Base-by-base conservation (phyloP, 208 protist genomes). In the Zelonia costaricensis region DNA sequence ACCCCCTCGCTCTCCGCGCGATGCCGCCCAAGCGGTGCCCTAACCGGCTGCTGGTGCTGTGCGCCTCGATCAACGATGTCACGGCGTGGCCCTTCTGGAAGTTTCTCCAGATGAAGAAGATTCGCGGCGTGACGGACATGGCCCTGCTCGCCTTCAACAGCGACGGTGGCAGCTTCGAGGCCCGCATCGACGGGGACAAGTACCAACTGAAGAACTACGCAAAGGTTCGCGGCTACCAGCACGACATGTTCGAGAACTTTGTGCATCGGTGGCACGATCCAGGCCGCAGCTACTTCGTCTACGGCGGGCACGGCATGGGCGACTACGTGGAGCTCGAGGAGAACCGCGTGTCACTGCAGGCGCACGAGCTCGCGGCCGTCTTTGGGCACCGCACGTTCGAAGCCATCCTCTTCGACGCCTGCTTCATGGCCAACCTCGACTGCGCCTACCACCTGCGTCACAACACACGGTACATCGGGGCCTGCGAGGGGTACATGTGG, bases 41-140 rank as follows among this genome's bases (percentile, higher is more conserved):
- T 20, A 92, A 91, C 65, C 74, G 84, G 10, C 48, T 94, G 13
- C 62, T 94, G 62, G 73, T 91, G 43, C 59, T 94, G 15, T 94
- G 83, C 55, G 74, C 82, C 48, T 87, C 74, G 51, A 88, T 94
- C 60, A 94, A 94, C 68, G 85, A 94, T 67, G 80, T 88, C 42
- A 91, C 88, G 4, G 76, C 80, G 43, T 94, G 88, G 85, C 85
- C 88, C 0, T 94, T 92, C 51, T 94, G 88, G 85, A 94, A 94
- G 70, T 92, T 91, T 59, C 59, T 92, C 20, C 88, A 94, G 51
- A 87, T 94, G 84, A 94, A 91, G 65, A 84, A 87, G 55, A 74
- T 92, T 20, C 76, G 75, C 27, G 73, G 82, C 45, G 80, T 91
- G 9, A 86, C 74, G 23, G 84, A 94, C 59, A 76, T 94, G 63